These are phyloP conservation scores for Rachicladosporium sp. DNA, from an alignment of 2,329 filamentous ascomycete genomes.

Conservation along the genomic window DNA sequence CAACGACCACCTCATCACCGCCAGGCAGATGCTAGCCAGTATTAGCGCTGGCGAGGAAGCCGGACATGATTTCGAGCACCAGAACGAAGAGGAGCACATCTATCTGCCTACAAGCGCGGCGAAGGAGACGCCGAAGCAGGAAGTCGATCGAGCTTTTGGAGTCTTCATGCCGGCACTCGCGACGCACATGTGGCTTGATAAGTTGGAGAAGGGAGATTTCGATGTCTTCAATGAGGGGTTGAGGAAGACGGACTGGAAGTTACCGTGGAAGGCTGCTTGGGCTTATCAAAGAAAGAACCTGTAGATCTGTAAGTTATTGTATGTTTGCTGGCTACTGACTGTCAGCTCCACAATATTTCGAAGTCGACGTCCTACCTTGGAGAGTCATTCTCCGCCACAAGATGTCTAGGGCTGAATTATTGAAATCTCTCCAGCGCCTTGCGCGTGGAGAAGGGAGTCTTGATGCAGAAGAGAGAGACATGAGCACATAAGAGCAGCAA, in stretches of 20 bases:
- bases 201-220: constrained; percentile 70
- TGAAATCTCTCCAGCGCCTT: too few relatives aligned
- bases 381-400: too few relatives aligned
- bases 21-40: constrained; percentile 77
- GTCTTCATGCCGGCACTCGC: constrained; percentile 70
- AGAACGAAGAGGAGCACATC: constrained; percentile 57
- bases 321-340: neutral
- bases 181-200: constrained; percentile 65
- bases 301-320: constrained; percentile 14
- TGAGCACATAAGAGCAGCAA: too few relatives aligned
- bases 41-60: constrained; percentile 60
- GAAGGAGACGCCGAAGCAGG: constrained; percentile 30
- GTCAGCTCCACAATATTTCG: too few relatives aligned
- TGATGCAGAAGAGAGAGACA: too few relatives aligned
- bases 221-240: constrained; percentile 59
- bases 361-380: too few relatives aligned
- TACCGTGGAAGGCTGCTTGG: constrained; percentile 68
- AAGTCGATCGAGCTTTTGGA: constrained; percentile 59
- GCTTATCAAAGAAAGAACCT: constrained; percentile 44
- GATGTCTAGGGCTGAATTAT: too few relatives aligned
- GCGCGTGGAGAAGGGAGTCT: too few relatives aligned
- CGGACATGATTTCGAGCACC: constrained; percentile 81
- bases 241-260: constrained; percentile 61
- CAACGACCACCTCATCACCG: constrained; percentile 91
- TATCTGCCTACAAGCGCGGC: constrained; percentile 27